phyloP scores from a whole-genome alignment of 192 early-diverging fungal species.

The Umbelopsis isabellina region DNA sequence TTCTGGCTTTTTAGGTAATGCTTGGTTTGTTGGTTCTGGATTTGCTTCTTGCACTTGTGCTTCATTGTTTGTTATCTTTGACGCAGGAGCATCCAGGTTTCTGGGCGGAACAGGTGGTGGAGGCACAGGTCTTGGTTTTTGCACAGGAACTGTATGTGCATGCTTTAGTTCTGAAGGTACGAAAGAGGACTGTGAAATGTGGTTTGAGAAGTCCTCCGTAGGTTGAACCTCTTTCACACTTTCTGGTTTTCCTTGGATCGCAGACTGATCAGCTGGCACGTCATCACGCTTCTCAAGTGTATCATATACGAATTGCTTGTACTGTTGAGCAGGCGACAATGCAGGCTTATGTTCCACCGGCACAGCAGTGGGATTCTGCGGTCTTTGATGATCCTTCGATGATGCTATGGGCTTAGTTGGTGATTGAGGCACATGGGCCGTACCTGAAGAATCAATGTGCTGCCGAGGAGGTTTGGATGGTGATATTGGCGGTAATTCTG shows the following conservation, averaged over 20 bases:
- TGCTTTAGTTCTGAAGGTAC: neutral
- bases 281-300: neutral
- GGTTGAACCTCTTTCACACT: neutral
- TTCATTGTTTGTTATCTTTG: too few relatives aligned
- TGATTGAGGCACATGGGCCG: too few relatives aligned
- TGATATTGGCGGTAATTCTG: neutral
- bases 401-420: too few relatives aligned
- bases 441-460: too few relatives aligned
- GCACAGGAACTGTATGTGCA: neutral
- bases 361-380: too few relatives aligned
- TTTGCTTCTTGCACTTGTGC: too few relatives aligned
- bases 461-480: too few relatives aligned
- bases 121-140: neutral
- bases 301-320: neutral
- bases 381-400: too few relatives aligned
- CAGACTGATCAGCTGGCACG: neutral
- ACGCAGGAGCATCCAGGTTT: neutral
- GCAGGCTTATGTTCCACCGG: neutral
- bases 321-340: conserved; percentile 4
- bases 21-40: too few relatives aligned
- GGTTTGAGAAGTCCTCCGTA: neutral
- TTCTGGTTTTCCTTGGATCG: neutral
- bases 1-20: too few relatives aligned
- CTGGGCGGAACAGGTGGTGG: conserved; percentile 18
- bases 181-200: neutral